phyloP scores from a whole-genome alignment of 2,329 filamentous ascomycete genomes.

The Trichophyton rubrum region DNA sequence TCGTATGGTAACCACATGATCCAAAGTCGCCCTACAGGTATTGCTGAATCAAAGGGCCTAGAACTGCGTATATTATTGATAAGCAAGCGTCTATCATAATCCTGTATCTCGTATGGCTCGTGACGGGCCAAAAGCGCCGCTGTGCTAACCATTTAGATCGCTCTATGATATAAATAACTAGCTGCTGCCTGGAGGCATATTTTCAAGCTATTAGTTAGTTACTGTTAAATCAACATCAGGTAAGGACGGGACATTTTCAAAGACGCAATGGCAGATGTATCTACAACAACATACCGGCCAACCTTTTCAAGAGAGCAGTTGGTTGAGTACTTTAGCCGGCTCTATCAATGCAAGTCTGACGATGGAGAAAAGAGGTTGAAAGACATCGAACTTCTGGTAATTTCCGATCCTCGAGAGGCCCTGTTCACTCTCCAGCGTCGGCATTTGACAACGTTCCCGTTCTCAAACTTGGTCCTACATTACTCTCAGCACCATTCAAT shows the following conservation, averaged over 20 bases:
- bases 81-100: no score
- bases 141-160: no score
- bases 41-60: no score
- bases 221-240: background rate
- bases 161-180: no score
- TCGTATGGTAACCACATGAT: no score
- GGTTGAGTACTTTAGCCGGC: slow-evolving; percentile 25
- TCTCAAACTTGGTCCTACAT: slow-evolving; percentile 47
- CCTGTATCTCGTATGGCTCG: no score
- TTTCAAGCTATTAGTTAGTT: no score
- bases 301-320: slow-evolving; percentile 27
- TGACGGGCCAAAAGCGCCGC: no score
- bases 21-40: no score
- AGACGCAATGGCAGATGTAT: background rate
- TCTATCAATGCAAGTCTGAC: slow-evolving; percentile 14
- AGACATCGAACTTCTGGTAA: slow-evolving; percentile 19
- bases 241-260: background rate
- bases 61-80: no score
- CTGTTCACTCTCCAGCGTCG: slow-evolving; percentile 28
- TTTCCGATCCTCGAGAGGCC: slow-evolving; percentile 21
- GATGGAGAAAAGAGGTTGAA: slow-evolving; percentile 16
- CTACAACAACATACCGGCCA: slow-evolving; percentile 11
- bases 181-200: no score
- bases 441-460: slow-evolving; percentile 40
- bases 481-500: slow-evolving; percentile 40